Evolutionary conservation across 371 early-diverging fungal species (phyloP), one percentile per base, ranked within the genome.

Genomic region (Caulochytrium protostelioides): DNA sequence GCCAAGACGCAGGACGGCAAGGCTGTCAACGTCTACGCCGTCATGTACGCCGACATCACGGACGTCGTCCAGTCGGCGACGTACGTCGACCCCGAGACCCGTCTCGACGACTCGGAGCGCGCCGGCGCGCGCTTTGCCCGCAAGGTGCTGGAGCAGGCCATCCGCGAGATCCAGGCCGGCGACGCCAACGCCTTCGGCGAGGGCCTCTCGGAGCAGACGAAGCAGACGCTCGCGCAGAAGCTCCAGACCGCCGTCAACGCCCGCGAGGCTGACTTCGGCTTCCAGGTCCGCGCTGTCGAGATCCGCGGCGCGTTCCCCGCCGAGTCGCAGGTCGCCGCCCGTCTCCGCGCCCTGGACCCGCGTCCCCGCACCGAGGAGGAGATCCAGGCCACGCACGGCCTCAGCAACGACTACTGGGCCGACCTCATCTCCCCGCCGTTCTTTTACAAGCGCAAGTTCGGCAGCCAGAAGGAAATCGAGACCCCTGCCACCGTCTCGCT

Each of bases 321-420:
- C 33, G 30, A 32, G 22, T 17, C 27, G 9, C 50, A 52, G 34
- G 43, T 61, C 30, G 37, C 50, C 28, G 55, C 50, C 47, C 50
- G 49, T 40, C 54, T 61, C 32, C 54, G 62, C 27, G 62, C 62
- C 15, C 41, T 55, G 10, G 57, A 57, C 44, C 52, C 62, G 18
- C 55, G 52, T 21, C 46, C 47, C 29, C 47, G 47, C 23, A 47
- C 41, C 15, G 44, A 43, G 35, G 43, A 39, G 22, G 48, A 49
- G 29, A 40, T 47, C 19, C 35, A n/a, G n/a, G n/a, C n/a, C n/a
- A n/a, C n/a, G 21, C 57, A 61, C 46, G 41, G 38, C 37, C 47
- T 61, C 13, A 16, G 39, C 19, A 41, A 44, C 39, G 62, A 61
- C 46, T 36, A 61, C 55, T 61, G 62, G 62, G 39, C 55, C 16